Evolutionary conservation across 1,139 yeast species (phyloP).

Genomic region (Zygoascus sp.): DNA sequence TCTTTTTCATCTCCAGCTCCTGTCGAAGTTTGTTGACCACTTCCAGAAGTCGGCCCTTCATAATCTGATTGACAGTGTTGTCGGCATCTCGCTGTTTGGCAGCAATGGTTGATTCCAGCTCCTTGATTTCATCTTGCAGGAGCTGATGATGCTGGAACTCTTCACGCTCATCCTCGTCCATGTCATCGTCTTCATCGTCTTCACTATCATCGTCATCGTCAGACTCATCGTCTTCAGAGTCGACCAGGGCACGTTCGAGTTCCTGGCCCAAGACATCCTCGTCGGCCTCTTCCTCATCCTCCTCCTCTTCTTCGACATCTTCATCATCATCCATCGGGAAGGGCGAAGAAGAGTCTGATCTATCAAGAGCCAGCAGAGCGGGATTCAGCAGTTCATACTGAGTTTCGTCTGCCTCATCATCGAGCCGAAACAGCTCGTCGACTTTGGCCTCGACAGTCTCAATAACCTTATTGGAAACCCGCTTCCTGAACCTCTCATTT

Average conservation of each 20-base stretch:
- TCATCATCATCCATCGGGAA: slow-evolving; percentile 24
- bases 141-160: slow-evolving; percentile 67
- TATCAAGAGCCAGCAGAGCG: slow-evolving; percentile 14
- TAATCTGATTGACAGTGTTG: slow-evolving; percentile 72
- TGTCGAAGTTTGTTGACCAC: slow-evolving; percentile 74
- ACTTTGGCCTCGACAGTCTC: slow-evolving; percentile 71
- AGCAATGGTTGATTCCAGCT: slow-evolving; percentile 72
- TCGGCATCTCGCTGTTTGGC: slow-evolving; percentile 70
- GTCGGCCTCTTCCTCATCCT: slow-evolving; percentile 36
- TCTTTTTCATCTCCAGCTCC: slow-evolving; percentile 76
- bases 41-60: slow-evolving; percentile 82
- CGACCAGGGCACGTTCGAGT: slow-evolving; percentile 30
- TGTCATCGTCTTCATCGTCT: slow-evolving; percentile 40
- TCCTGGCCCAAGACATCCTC: slow-evolving; percentile 35
- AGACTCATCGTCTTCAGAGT: slow-evolving; percentile 46
- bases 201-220: slow-evolving; percentile 52
- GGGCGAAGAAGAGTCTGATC: slow-evolving; percentile 18
- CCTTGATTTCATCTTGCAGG: slow-evolving; percentile 78
- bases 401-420: slow-evolving; percentile 79
- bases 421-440: slow-evolving; percentile 68
- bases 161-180: slow-evolving; percentile 39
- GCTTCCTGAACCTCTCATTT: slow-evolving; percentile 50
- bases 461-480: slow-evolving; percentile 48
- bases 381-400: slow-evolving; percentile 73
- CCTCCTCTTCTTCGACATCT: slow-evolving; percentile 28